Evolutionary conservation across 805 yeast genomes (phyloP).

Genomic region (Osmozyma mogii): DNA sequence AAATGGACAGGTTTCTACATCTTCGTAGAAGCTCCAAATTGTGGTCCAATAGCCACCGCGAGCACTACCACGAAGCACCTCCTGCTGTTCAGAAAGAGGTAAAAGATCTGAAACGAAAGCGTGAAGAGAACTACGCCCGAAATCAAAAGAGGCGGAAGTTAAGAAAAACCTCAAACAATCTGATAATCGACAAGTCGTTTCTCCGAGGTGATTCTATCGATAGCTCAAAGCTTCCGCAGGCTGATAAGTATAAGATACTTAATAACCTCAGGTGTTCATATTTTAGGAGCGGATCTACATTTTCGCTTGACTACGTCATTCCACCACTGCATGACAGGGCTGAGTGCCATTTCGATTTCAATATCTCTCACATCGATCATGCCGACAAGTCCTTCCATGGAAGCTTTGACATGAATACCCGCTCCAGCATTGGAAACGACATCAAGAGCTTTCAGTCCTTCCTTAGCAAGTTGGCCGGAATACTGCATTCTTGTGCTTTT

Average conservation of each 20-base stretch:
- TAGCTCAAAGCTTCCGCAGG: background rate
- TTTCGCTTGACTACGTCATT: conserved; percentile 1
- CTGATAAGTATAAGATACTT: conserved; percentile 4
- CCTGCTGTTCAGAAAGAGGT: background rate
- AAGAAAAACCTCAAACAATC: background rate
- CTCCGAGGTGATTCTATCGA: background rate
- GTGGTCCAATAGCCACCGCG: background rate
- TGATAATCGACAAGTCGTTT: background rate
- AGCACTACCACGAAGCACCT: background rate
- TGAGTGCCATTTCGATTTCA: conserved; percentile 3
- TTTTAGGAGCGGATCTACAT: conserved; percentile 6
- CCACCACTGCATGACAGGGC: background rate
- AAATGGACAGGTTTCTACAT: conserved; percentile 2
- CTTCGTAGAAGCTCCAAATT: conserved; percentile 1
- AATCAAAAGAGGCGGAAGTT: no score
- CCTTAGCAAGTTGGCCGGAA: conserved; percentile 9
- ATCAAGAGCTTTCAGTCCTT: conserved; percentile 3
- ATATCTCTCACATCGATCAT: conserved; percentile 5
- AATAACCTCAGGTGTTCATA: conserved; percentile 10
- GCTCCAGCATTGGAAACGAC: conserved; percentile 2
- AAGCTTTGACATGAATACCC: conserved; percentile 2
- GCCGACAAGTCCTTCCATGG: conserved; percentile 5
- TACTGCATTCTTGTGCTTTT: conserved; percentile 2
- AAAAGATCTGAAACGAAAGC: background rate
- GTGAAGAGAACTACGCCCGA: background rate